Base-by-base conservation (phyloP, 1,284 basidiomycete genomes). In the Fomitopsis betulina region DNA sequence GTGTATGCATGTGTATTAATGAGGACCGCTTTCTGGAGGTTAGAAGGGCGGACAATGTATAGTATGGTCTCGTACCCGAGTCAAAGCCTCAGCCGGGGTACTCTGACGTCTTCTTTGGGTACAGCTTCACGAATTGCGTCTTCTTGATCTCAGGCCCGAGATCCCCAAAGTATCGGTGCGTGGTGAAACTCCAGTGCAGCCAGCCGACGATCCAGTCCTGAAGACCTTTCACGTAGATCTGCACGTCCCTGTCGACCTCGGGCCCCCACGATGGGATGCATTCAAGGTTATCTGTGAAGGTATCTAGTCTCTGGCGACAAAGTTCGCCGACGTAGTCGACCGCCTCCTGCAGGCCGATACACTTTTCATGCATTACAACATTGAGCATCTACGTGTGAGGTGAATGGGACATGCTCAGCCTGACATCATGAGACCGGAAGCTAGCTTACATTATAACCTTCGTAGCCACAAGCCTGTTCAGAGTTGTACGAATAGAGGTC, bases 401-500 rank as follows among this genome's bases (percentile, higher is more conserved):
- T 9, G 21, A 23, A 3, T 35, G 45, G 10, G 3, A 8, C 45
- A 47, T 25, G 6, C 15, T 10, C 5, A 25, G 5, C n/a, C n/a
- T n/a, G n/a, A n/a, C n/a, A 25, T 23, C 8, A 2, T 3, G 3
- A 9, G 3, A 7, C 19, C 21, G 5, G 32, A 51, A 5, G 13
- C 13, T 2, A 10, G 60, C 64, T 37, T 52, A 67, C 65, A 58
- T 75, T 76, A 62, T 75, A 72, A 4, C 66, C 72, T 15, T 51
- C 49, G 58, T 75, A 73, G 6, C 73, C 73, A 15, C 73, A 69
- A 5, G 73, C 63, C 58, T 76, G 74, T 53, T 76, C 75, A 27
- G 71, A 68, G 52, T 74, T 75, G 61, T 69, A 76, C 12, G 75
- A 76, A 61, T 73, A 75, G 9, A 76, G 68, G 57, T 76, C 73